phyloP scores from a whole-genome alignment of 2,329 filamentous ascomycete genomes.

The Paraphoma sp. region DNA sequence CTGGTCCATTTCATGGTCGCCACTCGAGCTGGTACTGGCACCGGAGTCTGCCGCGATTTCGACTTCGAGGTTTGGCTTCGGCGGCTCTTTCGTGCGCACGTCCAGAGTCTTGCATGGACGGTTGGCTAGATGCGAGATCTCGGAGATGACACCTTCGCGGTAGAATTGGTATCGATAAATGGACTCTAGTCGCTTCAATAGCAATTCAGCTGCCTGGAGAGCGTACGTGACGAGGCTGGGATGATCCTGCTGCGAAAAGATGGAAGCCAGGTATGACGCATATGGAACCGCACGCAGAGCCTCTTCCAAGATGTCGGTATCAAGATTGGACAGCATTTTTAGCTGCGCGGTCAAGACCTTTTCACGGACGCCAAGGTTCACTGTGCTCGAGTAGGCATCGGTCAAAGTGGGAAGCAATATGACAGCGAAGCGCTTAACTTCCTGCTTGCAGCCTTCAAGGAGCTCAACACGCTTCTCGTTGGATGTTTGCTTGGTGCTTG shows the following conservation, averaged over 20 bases:
- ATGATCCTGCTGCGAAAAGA: constrained; percentile 94
- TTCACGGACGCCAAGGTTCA: constrained; percentile 91
- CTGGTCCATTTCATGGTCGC: constrained; percentile 44
- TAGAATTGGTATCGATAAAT: constrained; percentile 98
- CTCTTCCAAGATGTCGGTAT: constrained; percentile 82
- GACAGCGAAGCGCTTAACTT: constrained; percentile 90
- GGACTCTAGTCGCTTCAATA: constrained; percentile 81
- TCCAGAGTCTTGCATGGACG: constrained; percentile 46
- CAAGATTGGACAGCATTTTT: constrained; percentile 97
- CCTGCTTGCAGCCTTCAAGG: constrained; percentile 79
- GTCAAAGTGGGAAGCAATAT: constrained; percentile 94
- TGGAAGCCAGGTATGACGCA: constrained; percentile 92
- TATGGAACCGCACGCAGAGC: constrained; percentile 88
- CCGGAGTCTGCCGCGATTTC: constrained; percentile 33
- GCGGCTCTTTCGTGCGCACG: constrained; percentile 29
- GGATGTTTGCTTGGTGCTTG: constrained; percentile 61
- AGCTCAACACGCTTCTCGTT: constrained; percentile 85
- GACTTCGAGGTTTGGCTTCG: constrained; percentile 31
- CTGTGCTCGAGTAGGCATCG: constrained; percentile 96
- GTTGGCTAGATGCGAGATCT: constrained; percentile 81
- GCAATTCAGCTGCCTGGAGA: constrained; percentile 85
- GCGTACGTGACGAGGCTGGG: constrained; percentile 84
- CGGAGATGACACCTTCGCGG: constrained; percentile 91
- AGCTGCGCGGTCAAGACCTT: constrained; percentile 95
- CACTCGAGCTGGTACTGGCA: constrained; percentile 26